phyloP scores from a whole-genome alignment of 2,329 filamentous ascomycete genomes.

The Boeremia exigua region DNA sequence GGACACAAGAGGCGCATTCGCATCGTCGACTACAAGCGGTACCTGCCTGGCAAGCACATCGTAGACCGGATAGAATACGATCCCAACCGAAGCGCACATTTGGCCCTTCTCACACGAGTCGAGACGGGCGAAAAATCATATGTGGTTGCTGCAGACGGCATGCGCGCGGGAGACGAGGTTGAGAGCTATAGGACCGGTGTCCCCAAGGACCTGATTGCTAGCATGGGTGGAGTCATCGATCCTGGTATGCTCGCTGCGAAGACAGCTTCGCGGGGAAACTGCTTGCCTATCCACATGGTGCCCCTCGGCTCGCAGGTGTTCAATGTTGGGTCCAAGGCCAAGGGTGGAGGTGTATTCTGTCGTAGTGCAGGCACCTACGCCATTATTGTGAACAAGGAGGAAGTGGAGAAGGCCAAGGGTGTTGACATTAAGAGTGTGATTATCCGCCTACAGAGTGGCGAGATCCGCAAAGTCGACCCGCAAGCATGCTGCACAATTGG shows the following conservation, averaged over 20 bases:
- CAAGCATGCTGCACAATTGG: slow-evolving; percentile 95
- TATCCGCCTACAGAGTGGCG: slow-evolving; percentile 88
- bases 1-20: slow-evolving; percentile 91
- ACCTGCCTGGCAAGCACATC: slow-evolving; percentile 77
- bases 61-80: slow-evolving; percentile 98
- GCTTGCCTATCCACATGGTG: slow-evolving; percentile 92
- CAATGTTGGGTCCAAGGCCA: slow-evolving; percentile 78
- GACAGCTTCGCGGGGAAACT: slow-evolving; percentile 94
- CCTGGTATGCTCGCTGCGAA: slow-evolving; percentile 94
- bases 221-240: slow-evolving; percentile 92
- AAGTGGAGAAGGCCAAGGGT: slow-evolving; percentile 62
- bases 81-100: slow-evolving; percentile 89
- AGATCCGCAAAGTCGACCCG: slow-evolving; percentile 86
- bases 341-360: slow-evolving; percentile 85
- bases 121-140: slow-evolving; percentile 81
- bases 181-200: slow-evolving; percentile 93
- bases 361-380: slow-evolving; percentile 93
- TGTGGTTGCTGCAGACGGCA: slow-evolving; percentile 92
- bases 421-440: slow-evolving; percentile 80
- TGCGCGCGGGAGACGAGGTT: slow-evolving; percentile 88
- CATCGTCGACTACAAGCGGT: slow-evolving; percentile 86
- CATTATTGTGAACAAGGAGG: slow-evolving; percentile 86
- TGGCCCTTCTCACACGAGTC: slow-evolving; percentile 81
- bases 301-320: slow-evolving; percentile 92
- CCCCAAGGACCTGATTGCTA: slow-evolving; percentile 81